Evolutionary conservation across 2,329 filamentous ascomycete species (phyloP), one percentile per base, ranked within the genome.

Genomic region (Neodidymelliopsis sp.): DNA sequence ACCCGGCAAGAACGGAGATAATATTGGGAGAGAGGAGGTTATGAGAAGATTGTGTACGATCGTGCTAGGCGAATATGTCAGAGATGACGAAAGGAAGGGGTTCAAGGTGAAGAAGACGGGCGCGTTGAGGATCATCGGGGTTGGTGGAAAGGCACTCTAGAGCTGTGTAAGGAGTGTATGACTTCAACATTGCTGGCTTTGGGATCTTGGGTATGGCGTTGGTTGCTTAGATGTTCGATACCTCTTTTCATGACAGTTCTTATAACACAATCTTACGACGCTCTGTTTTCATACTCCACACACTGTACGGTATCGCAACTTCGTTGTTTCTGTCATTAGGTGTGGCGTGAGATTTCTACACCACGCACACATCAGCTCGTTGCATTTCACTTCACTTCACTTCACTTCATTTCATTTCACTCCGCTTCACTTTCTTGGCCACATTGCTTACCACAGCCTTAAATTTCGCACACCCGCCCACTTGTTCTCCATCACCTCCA

Each of bases 11-110:
- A 19, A 30, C 2, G 69, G 67, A 0, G 53, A 57, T 18, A 16
- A 12, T 13, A 70, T 74, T 34, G 39, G 48, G 5, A 62, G 49
- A 1, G 53, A 63, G 24, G 58, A 62, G 18, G 67, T 73, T 9
- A 52, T 70, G 53, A 60, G 48, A 49, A 51, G 70, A 18, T 47
- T 73, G 25, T 67, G 68, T 18, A 71, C 60, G 11, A 56, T 74
- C 4, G 55, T 74, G 15, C 52, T 70, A 44, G 70, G 71, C 2
- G 69, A 70, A 44, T 50, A 52, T 20, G 50, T 73, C 3, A 53
- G 70, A 42, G 62, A 51, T 27, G 71, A 74, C 59, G 70, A 73
- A 57, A 65, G 58, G 53, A 60, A 42, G 43, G 71, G 71, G 0
- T 49, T 44, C 12, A 45, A 38, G 29, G 59, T 71, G 43, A 53